These are phyloP conservation scores for Pseudogymnoascus verrucosus DNA, from an alignment of 2,329 filamentous ascomycete species.

Conservation along the genomic window DNA sequence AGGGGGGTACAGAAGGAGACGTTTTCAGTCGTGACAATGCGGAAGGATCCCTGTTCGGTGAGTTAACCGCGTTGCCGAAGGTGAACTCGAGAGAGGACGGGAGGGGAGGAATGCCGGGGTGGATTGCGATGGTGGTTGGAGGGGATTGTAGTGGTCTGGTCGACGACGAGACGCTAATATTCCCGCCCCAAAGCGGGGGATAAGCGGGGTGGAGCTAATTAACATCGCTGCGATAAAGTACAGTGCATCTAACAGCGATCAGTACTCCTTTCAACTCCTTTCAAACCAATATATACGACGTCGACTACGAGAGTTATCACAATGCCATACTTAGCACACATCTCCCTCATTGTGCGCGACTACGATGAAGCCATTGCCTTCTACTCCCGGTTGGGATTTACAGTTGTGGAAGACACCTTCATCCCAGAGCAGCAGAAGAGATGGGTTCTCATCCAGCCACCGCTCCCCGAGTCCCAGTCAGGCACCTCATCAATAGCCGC, in stretches of 20 bases:
- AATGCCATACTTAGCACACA: not conserved
- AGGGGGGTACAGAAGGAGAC: conserved; percentile 37
- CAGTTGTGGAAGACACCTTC: not conserved
- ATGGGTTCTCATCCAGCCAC: not conserved
- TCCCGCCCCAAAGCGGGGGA: no score
- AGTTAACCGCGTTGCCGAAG: conserved; percentile 53
- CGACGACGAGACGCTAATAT: not conserved
- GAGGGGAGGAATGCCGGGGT: not conserved
- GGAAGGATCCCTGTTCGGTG: conserved; percentile 47
- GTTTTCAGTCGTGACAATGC: conserved; percentile 36
- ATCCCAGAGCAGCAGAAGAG: conserved; percentile 3
- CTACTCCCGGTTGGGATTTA: not conserved
- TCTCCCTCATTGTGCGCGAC: conserved; percentile 1
- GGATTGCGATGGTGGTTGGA: not conserved
- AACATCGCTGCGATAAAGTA: no score
- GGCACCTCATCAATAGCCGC: not conserved
- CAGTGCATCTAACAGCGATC: no score
- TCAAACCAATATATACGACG: no score
- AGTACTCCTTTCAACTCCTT: no score
- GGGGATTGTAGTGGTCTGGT: not conserved
- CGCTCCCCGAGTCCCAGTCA: not conserved
- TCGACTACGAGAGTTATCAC: not conserved
- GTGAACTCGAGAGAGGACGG: conserved; percentile 23
- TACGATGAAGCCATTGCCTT: conserved; percentile 8
- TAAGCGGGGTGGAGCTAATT: no score